These are phyloP conservation scores for Mariannaea sp. DNA, from an alignment of 2,329 filamentous ascomycete genomes.

Conservation along the genomic window DNA sequence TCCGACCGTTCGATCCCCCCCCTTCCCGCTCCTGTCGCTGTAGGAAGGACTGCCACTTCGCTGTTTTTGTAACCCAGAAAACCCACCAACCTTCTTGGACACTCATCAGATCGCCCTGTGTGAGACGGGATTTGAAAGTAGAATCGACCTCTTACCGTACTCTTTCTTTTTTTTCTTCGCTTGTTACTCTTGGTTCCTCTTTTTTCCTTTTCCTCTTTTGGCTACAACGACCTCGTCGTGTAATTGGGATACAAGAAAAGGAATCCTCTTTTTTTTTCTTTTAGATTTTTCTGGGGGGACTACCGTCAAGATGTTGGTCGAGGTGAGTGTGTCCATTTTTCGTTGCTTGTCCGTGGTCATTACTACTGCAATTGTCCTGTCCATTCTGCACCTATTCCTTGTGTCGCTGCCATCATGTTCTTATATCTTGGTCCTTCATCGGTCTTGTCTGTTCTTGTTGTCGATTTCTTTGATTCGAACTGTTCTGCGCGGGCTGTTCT, in stretches of 20 bases:
- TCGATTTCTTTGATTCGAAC: not conserved
- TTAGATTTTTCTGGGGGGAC: too few relatives aligned
- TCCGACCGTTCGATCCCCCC: slow-evolving; percentile 21
- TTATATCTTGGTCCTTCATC: not conserved
- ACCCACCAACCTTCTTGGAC: slow-evolving; percentile 10
- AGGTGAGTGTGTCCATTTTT: slow-evolving; percentile 40
- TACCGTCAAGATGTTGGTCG: slow-evolving; percentile 42
- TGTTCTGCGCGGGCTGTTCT: not conserved
- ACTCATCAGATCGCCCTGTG: not conserved
- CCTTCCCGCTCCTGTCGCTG: slow-evolving; percentile 10
- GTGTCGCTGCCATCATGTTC: not conserved
- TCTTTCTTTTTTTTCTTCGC: slow-evolving; percentile 20
- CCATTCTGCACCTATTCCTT: not conserved
- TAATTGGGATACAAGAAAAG: slow-evolving; percentile 9
- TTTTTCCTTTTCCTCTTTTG: slow-evolving; percentile 19
- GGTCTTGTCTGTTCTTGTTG: not conserved
- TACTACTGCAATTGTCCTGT: not conserved
- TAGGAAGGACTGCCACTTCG: slow-evolving; percentile 1
- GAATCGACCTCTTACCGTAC: slow-evolving; percentile 6
- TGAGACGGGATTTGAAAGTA: slow-evolving; percentile 2
- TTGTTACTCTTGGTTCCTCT: not conserved
- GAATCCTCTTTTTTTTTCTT: not conserved
- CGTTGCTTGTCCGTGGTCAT: slow-evolving; percentile 9
- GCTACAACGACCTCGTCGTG: not conserved
- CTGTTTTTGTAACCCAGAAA: slow-evolving; percentile 14